Evolutionary conservation across 208 protist species (phyloP), one percentile per base, ranked within the genome.

Genomic region (Strigomonas galati): DNA sequence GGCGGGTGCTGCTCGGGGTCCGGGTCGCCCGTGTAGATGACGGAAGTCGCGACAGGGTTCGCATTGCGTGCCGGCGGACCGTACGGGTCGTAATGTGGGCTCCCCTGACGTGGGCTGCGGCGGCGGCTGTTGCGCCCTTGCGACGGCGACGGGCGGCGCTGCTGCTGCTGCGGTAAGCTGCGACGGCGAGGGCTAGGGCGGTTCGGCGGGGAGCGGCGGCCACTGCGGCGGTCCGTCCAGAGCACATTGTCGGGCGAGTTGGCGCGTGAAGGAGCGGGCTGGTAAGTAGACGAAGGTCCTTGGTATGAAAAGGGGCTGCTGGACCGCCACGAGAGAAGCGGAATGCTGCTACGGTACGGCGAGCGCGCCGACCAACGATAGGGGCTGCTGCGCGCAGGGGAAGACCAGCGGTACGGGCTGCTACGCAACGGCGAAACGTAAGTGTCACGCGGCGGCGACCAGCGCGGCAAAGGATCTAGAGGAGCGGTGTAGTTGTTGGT

Each of bases 261-360:
- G 31, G 53, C 51, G 1, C 31, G 68, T n/a, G 46, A 28, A 35
- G 40, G 1, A 9, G 70, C 68, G 46, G 32, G 32, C 32, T 37
- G 32, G 32, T 37, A 37, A 9, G 40, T 15, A 15, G 40, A 46
- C 9, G 40, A 57, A 71, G 49, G 53, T 17, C 23, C 54, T 24
- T 19, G 55, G 65, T 19, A 71, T 48, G 65, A 59, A 76, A 15
- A 76, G 60, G 4, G 71, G 65, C 27, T 53, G 55, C 24, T 61
- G 43, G 26, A 76, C 27, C 54, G 71, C 54, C 26, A 57, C 52
- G 9, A 68, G 54, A 0, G 55, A 52, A 17, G 40, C 31, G 27
- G 51, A 27, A 6, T n/a, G 19, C 26, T 19, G 28, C 54, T 65
- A 0, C 19, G 32, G 27, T 14, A 52, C 30, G 61, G n/a, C 12